phyloP scores from a whole-genome alignment of 495 filamentous ascomycete genomes.

The Staphylotrichum tortipilum region DNA sequence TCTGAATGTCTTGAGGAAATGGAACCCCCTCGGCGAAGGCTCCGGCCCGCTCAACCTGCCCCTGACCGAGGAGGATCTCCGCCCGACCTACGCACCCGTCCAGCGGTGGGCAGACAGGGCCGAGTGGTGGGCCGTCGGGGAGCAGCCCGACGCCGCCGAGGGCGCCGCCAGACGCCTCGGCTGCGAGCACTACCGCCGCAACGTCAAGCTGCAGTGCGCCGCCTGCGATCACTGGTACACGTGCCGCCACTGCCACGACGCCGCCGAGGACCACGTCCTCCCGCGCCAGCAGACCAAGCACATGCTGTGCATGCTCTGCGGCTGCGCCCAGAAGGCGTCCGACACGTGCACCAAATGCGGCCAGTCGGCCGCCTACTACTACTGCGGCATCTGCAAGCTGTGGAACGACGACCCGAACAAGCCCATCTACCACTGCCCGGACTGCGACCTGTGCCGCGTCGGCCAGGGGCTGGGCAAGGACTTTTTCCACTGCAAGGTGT shows the following conservation, averaged over 20 bases:
- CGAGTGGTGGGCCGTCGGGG: constrained; percentile 15
- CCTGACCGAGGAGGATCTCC: constrained; percentile 61
- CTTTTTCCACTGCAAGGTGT: constrained; percentile 94
- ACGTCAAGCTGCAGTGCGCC: constrained; percentile 90
- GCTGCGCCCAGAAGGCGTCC: constrained; percentile 70
- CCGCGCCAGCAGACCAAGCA: constrained; percentile 76
- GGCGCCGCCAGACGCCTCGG: constrained; percentile 56
- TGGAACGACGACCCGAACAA: constrained; percentile 93
- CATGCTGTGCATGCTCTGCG: constrained; percentile 98
- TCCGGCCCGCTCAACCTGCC: constrained; percentile 46
- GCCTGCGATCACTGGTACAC: constrained; percentile 89
- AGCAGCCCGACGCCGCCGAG: constrained; percentile 38
- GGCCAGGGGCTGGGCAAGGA: constrained; percentile 91
- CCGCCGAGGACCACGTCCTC: constrained; percentile 71
- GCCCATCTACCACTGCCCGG: constrained; percentile 91
- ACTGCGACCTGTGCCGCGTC: constrained; percentile 91
- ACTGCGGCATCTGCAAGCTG: constrained; percentile 87
- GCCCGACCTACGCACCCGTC: constrained; percentile 55
- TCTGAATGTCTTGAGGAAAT: constrained; percentile 32
- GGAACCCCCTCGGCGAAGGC: constrained; percentile 28
- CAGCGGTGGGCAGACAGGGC: constrained; percentile 1
- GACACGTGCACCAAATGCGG: constrained; percentile 71
- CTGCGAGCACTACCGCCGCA: constrained; percentile 88
- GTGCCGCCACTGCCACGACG: constrained; percentile 92
- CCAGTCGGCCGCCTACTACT: constrained; percentile 77